Percentiles rank a stretch among this genome's conserved stretches.
Conservation (phyloP, 2,329 filamentous ascomycete genomes). For the Clarireedia monteithiana region DNA sequence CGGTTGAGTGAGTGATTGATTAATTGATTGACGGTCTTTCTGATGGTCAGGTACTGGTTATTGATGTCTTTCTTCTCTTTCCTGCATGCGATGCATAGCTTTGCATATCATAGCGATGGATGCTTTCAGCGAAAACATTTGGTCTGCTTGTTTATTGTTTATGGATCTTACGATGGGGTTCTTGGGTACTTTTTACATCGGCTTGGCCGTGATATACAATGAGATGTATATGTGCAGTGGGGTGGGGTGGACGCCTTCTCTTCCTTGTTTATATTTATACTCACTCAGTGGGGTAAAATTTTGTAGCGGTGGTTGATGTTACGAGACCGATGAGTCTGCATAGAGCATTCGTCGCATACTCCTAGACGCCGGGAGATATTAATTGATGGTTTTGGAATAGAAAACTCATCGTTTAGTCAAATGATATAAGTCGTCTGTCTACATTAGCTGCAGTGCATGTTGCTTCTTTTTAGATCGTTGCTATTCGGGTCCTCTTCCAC, state of each 20-base stretch:
- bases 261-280: conserved; percentile 1
- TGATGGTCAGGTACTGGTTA: not conserved
- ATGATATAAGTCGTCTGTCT: no score
- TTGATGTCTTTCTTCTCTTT: not conserved
- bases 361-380: not conserved
- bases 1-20: not conserved
- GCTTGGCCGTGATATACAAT: not conserved
- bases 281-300: not conserved
- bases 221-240: not conserved
- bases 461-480: no score
- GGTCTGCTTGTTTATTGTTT: not conserved
- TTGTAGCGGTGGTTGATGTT: not conserved
- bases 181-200: not conserved
- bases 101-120: not conserved
- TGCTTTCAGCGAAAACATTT: conserved; percentile 2
- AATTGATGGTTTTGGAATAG: not conserved
- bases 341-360: not conserved
- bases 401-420: no score
- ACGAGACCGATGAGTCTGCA: not conserved
- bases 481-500: no score
- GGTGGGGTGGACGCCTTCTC: not conserved
- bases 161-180: conserved; percentile 6
- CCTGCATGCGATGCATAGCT: conserved; percentile 1
- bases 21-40: not conserved
- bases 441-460: no score